Evolutionary conservation across 2,329 filamentous ascomycete species (phyloP).

Genomic region (Calcarisporium arbuscula): DNA sequence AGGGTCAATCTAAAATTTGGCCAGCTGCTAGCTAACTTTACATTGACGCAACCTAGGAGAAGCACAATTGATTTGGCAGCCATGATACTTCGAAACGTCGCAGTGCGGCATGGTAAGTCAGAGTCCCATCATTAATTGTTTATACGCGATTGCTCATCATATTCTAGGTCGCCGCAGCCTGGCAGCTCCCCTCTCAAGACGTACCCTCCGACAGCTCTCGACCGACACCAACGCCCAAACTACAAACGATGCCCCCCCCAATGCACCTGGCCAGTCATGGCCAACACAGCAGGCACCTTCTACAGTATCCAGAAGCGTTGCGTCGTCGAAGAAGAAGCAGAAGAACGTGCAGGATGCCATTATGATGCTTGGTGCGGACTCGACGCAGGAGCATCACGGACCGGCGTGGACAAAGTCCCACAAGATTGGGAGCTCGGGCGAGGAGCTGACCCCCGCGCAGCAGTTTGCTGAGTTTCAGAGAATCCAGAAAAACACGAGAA

Average conservation of each 20-base stretch:
- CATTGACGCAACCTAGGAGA: no score
- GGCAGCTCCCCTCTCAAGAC: conserved; percentile 34
- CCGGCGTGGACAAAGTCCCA: conserved; percentile 26
- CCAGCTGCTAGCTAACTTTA: background rate
- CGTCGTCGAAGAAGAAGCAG: conserved; percentile 26
- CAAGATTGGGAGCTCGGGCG: conserved; percentile 24
- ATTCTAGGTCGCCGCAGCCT: conserved; percentile 46
- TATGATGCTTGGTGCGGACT: conserved; percentile 27
- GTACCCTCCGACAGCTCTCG: conserved; percentile 25
- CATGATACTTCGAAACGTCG: conserved; percentile 52
- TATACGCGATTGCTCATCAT: conserved; percentile 6
- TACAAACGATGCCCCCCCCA: conserved; percentile 2
- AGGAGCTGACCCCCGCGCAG: conserved; percentile 29
- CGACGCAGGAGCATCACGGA: conserved; percentile 25
- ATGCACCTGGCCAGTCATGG: conserved; percentile 13
- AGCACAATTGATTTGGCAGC: conserved; percentile 17
- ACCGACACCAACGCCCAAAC: conserved; percentile 19
- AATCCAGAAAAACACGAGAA: conserved; percentile 35
- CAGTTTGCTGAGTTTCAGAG: conserved; percentile 33
- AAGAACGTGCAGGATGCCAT: conserved; percentile 25
- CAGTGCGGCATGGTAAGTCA: conserved; percentile 47
- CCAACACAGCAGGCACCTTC: conserved; percentile 14
- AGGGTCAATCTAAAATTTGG: conserved; percentile 15
- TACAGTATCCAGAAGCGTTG: conserved; percentile 16
- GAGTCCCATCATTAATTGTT: no score